phyloP scores from a whole-genome alignment of 2,329 filamentous ascomycete genomes.

The Decorospora gaudefroyi region DNA sequence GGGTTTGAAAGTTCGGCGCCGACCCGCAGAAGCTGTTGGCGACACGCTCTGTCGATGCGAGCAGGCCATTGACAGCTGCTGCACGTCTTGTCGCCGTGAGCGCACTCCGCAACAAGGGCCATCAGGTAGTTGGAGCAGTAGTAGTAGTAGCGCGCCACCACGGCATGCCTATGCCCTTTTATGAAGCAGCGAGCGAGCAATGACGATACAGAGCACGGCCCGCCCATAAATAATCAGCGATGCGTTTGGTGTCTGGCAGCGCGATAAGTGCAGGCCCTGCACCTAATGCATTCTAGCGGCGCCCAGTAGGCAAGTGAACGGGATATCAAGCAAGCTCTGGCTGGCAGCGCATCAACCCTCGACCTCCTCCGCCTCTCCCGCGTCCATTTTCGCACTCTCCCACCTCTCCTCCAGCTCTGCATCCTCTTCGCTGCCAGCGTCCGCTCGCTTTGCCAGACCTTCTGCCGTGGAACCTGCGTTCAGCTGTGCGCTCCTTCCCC shows the following conservation, averaged over 20 bases:
- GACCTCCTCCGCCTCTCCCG: slow-evolving; percentile 2
- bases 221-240: slow-evolving; percentile 25
- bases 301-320: slow-evolving; percentile 15
- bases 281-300: slow-evolving; percentile 26
- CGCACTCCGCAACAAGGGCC: too few relatives aligned
- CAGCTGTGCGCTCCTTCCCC: slow-evolving; percentile 21
- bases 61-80: slow-evolving; percentile 1
- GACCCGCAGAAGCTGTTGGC: slow-evolving; percentile 2
- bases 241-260: slow-evolving; percentile 21
- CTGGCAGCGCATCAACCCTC: slow-evolving; percentile 15
- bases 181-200: slow-evolving; percentile 25
- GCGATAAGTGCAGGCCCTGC: slow-evolving; percentile 27
- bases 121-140: too few relatives aligned
- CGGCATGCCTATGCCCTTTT: slow-evolving; percentile 11
- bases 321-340: slow-evolving; percentile 22
- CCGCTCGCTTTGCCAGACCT: slow-evolving; percentile 26
- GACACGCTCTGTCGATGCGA: slow-evolving; percentile 1
- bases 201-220: slow-evolving; percentile 30
- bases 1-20: slow-evolving; percentile 3
- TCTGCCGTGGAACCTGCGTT: slow-evolving; percentile 25
- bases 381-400: slow-evolving; percentile 9
- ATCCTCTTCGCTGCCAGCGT: slow-evolving; percentile 21
- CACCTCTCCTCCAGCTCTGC: slow-evolving; percentile 5
- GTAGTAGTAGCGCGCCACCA: slow-evolving; percentile 10
- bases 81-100: too few relatives aligned